A percentile compares a stretch with the other conserved stretches of the same genome.
These are phyloP conservation scores for Dothiorella sarmentorum DNA, from an alignment of 2,329 filamentous ascomycete species.

Conservation along the genomic window DNA sequence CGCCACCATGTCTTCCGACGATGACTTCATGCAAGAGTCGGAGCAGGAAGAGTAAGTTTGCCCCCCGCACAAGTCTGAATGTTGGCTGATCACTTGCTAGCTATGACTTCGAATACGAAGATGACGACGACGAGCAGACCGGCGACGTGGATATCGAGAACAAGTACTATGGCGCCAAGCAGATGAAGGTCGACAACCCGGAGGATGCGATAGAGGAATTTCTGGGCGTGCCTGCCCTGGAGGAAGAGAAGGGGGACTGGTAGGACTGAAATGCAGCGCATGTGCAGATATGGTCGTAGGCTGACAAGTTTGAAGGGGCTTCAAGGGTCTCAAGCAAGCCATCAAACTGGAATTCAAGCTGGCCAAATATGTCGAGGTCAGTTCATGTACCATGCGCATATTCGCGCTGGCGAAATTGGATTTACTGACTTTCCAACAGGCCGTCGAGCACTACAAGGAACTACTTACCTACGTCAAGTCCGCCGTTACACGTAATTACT, in stretches of 20 bases:
- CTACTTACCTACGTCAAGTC: slow-evolving; percentile 97
- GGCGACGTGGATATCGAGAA: slow-evolving; percentile 96
- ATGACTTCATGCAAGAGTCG: slow-evolving; percentile 92
- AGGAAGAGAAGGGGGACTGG: slow-evolving; percentile 94
- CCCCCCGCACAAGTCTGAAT: not conserved
- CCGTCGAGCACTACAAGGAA: slow-evolving; percentile 87
- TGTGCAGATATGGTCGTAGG: not conserved
- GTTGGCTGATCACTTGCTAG: slow-evolving; percentile 43
- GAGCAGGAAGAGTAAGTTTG: slow-evolving; percentile 72
- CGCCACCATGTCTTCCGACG: slow-evolving; percentile 70
- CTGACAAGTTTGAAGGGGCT: slow-evolving; percentile 56
- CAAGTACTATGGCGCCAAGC: slow-evolving; percentile 99
- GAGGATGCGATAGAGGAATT: slow-evolving; percentile 91
- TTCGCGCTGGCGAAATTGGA: not conserved
- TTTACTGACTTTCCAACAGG: slow-evolving; percentile 51
- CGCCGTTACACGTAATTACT: slow-evolving; percentile 95
- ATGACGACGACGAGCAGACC: slow-evolving; percentile 81
- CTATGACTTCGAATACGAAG: slow-evolving; percentile 97
- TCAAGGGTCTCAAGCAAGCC: slow-evolving; percentile 96
- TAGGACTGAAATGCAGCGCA: slow-evolving; percentile 30
- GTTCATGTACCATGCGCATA: slow-evolving; percentile 5
- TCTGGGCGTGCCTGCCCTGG: slow-evolving; percentile 76
- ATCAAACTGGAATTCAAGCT: slow-evolving; percentile 96
- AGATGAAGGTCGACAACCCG: slow-evolving; percentile 83
- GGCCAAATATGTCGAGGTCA: slow-evolving; percentile 78